These are phyloP conservation scores for Triticum aestivum DNA, from an alignment of 176 grass and related monocot species.

Conservation along the genomic window IWGSC_CS_RefSeq_v2.1 NC_057795.1:178905905-178906404, in stretches of 20 bases:
- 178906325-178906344: no score
- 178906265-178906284: neutral
- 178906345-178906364: no score
- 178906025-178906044: slow-evolving; percentile 6
- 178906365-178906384: no score
- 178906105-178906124: neutral
- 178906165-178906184: neutral
- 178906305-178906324: no score
- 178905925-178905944: slow-evolving; percentile 93
- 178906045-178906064: neutral
- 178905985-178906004: slow-evolving; percentile 37
- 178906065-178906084: neutral
- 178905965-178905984: slow-evolving; percentile 84
- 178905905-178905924: slow-evolving; percentile 11
- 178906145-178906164: neutral
- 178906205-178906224: neutral
- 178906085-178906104: neutral
- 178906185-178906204: slow-evolving; percentile 12
- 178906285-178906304: no score
- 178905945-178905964: slow-evolving; percentile 80
- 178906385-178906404: no score
- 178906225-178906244: slow-evolving; percentile 22
- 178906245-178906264: neutral
- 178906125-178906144: neutral
- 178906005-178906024: neutral